Evolutionary conservation across 805 yeast species (phyloP).

Genomic region (Debaryomyces prosopidis): DNA sequence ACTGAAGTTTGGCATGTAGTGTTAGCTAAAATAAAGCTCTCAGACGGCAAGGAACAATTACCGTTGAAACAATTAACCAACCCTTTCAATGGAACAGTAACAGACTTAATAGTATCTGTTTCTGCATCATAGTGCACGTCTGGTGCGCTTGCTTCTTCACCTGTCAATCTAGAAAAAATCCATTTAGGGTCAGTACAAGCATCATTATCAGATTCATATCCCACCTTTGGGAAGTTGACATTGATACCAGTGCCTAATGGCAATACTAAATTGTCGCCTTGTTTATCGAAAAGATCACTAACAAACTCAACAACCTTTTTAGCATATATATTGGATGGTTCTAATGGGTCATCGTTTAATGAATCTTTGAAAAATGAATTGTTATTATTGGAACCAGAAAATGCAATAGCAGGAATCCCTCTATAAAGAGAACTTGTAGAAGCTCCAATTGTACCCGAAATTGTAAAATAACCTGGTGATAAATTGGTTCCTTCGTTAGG

Average conservation of each 20-base stretch:
- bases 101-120: slow-evolving; percentile 26
- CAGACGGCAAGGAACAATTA: slow-evolving; percentile 46
- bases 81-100: slow-evolving; percentile 13
- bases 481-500: slow-evolving; percentile 55
- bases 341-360: slow-evolving; percentile 39
- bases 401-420: slow-evolving; percentile 51
- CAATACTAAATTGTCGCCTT: slow-evolving; percentile 38
- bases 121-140: slow-evolving; percentile 40
- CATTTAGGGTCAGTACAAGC: slow-evolving; percentile 45
- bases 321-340: slow-evolving; percentile 48
- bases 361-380: slow-evolving; percentile 51
- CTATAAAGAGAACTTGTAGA: slow-evolving; percentile 48
- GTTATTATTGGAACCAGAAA: slow-evolving; percentile 51
- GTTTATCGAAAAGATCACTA: slow-evolving; percentile 33
- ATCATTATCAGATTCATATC: slow-evolving; percentile 30
- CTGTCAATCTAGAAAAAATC: slow-evolving; percentile 41
- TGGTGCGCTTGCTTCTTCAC: slow-evolving; percentile 2
- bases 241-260: slow-evolving; percentile 48
- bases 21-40: slow-evolving; percentile 29
- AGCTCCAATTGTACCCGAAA: slow-evolving; percentile 56
- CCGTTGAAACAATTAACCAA: slow-evolving; percentile 39
- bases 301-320: slow-evolving; percentile 40
- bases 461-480: slow-evolving; percentile 42
- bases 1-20: slow-evolving; percentile 44
- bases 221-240: slow-evolving; percentile 51